Evolutionary conservation across 2,329 filamentous ascomycete species (phyloP), one percentile per base, ranked within the genome.

Genomic region (Colletotrichum liaoningense): DNA sequence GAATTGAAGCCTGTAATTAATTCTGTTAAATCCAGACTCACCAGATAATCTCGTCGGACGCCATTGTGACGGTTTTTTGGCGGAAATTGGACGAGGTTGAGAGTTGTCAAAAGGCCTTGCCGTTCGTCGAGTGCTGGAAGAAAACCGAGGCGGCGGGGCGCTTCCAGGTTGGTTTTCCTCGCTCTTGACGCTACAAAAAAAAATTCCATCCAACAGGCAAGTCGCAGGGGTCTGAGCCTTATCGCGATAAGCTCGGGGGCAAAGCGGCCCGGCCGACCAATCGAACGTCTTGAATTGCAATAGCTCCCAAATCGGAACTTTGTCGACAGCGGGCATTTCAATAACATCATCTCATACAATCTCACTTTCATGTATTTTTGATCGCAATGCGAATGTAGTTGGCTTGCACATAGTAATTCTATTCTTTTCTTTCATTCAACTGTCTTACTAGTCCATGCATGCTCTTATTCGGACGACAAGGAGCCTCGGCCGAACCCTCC

Each of bases 31-130:
- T 8, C 1, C n/a, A 19, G 4, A 1, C 66, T 35, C 26, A 73
- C 70, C 97, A 99, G 76, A 98, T 93, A 77, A 98, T 97, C 85
- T 98, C 96, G 88, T 98, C 96, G 75, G 95, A 97, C 72, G 94
- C 91, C 94, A 97, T 97, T 70, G 73, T 84, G 79, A 42, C 80
- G 69, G 24, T 73, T 58, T 38, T 38, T 57, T 14, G 63, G 28
- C 33, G 12, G 70, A 16, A n/a, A 56, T 24, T 55, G 26, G 60
- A 63, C 60, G 28, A 65, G 67, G 55, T 49, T 49, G 24, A 30
- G 35, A 38, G 49, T 60, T 46, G 60, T 46, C 19, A 33, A 58
- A 52, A 59, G 28, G 65, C 54, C 55, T 64, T 62, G 67, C 67
- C 26, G 70, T 55, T 26, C 56, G 62, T 73, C 55, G 56, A 70